phyloP scores from a whole-genome alignment of 345 rosid species.

The Lepidium africanum region DNA sequence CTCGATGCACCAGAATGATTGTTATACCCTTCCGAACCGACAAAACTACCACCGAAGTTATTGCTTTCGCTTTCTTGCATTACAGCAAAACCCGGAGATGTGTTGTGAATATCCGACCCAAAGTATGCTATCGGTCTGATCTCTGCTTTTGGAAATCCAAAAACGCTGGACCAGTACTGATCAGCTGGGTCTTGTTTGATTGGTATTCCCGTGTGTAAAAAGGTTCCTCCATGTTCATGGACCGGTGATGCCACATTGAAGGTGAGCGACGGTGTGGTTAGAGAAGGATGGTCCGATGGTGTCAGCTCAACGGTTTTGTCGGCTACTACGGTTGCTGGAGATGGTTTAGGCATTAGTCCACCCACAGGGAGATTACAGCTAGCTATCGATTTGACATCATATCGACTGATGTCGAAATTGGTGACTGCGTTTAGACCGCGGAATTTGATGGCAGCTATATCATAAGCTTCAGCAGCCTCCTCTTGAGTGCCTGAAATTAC shows the following conservation, averaged over 20 bases:
- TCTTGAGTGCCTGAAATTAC: slow-evolving; percentile 67
- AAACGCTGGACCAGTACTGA: slow-evolving; percentile 57
- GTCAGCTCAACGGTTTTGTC: slow-evolving; percentile 12
- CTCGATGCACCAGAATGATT: slow-evolving; percentile 16
- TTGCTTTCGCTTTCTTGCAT: slow-evolving; percentile 19
- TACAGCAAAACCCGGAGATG: not conserved
- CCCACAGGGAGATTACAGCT: slow-evolving; percentile 80
- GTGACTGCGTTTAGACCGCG: slow-evolving; percentile 88
- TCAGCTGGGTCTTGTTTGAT: slow-evolving; percentile 52
- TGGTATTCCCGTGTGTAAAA: slow-evolving; percentile 47
- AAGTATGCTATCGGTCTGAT: slow-evolving; percentile 4
- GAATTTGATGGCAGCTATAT: slow-evolving; percentile 93
- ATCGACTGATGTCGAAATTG: slow-evolving; percentile 88
- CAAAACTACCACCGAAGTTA: slow-evolving; percentile 27
- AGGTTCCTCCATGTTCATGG: slow-evolving; percentile 26
- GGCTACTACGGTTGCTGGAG: not conserved
- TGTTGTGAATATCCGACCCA: slow-evolving; percentile 17
- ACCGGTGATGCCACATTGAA: slow-evolving; percentile 36
- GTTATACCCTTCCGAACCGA: slow-evolving; percentile 28
- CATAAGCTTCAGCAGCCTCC: slow-evolving; percentile 98
- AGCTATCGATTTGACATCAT: slow-evolving; percentile 83
- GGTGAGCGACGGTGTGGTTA: slow-evolving; percentile 39
- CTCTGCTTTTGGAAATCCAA: slow-evolving; percentile 29
- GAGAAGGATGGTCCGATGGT: slow-evolving; percentile 39
- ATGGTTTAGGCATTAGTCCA: slow-evolving; percentile 36